These are phyloP conservation scores for Fimicolochytrium jonesii DNA, from an alignment of 192 early-diverging fungal genomes.

Conservation along the genomic window DNA sequence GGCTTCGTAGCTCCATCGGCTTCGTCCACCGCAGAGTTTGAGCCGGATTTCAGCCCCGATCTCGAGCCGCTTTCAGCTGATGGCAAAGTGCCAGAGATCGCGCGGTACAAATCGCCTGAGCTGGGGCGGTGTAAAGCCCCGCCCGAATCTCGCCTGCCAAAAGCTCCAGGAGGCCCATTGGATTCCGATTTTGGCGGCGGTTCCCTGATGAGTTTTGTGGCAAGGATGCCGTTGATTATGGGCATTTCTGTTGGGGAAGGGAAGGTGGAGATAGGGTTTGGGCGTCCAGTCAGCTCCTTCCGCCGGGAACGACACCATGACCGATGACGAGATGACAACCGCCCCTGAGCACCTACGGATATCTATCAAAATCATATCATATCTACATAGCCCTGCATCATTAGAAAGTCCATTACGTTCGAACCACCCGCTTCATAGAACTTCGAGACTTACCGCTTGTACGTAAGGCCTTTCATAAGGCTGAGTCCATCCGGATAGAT, in stretches of 20 bases:
- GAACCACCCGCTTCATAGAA: background rate
- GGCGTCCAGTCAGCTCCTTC: background rate
- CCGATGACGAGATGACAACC: background rate
- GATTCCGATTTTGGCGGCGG: background rate
- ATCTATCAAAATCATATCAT: constrained; percentile 15
- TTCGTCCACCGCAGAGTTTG: background rate
- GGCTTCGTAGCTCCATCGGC: too few relatives aligned
- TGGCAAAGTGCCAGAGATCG: too few relatives aligned
- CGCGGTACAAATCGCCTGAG: background rate
- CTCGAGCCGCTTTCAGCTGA: too few relatives aligned
- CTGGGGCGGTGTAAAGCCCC: background rate
- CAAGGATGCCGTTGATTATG: background rate
- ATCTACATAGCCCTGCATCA: background rate
- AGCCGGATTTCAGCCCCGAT: too few relatives aligned
- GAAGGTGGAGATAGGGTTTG: background rate
- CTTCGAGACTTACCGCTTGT: background rate
- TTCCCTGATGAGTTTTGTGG: constrained; percentile 7
- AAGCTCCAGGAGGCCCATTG: background rate
- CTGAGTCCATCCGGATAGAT: background rate
- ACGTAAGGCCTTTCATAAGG: background rate
- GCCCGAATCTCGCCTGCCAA: background rate
- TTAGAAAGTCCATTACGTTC: background rate
- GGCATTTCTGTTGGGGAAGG: constrained; percentile 6
- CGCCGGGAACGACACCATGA: background rate
- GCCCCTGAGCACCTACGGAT: background rate